Percentiles rank a stretch among this genome's conserved stretches.
These are phyloP conservation scores for Aspergillus intermedius DNA, from an alignment of 2,329 filamentous ascomycete species.

Conservation along the genomic window DNA sequence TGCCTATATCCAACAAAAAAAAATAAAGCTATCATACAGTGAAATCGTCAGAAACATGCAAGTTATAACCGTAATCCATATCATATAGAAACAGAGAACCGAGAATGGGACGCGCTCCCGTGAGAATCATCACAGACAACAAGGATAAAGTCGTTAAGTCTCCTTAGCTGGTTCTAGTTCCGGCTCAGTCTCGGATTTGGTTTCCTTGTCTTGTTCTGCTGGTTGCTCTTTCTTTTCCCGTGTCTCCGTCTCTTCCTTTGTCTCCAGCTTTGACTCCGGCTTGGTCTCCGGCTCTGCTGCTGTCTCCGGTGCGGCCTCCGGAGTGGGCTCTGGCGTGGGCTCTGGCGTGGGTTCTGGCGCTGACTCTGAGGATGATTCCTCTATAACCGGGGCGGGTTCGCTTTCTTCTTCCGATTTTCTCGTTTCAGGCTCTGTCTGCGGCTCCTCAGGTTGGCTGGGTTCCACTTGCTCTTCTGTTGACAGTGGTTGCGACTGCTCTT, in stretches of 20 bases:
- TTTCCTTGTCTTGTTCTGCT: conserved; percentile 1
- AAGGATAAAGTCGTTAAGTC: conserved; percentile 3
- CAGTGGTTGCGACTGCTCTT: neutral
- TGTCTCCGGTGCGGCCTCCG: conserved; percentile 4
- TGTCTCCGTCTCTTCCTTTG: conserved; percentile 2
- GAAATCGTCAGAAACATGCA: too few relatives aligned
- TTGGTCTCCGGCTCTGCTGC: conserved; percentile 3
- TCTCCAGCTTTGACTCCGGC: conserved; percentile 7
- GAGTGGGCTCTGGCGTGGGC: neutral
- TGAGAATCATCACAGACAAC: neutral
- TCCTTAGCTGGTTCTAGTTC: conserved; percentile 7
- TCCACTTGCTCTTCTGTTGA: conserved; percentile 4
- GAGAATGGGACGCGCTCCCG: too few relatives aligned
- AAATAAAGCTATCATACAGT: too few relatives aligned
- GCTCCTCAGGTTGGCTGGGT: conserved; percentile 2
- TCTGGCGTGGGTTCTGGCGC: neutral
- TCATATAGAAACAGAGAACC: too few relatives aligned
- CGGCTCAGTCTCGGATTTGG: neutral
- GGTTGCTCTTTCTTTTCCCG: neutral
- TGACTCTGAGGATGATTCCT: neutral
- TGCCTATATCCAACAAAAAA: too few relatives aligned
- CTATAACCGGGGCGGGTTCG: neutral
- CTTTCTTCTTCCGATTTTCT: neutral
- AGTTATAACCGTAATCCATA: too few relatives aligned
- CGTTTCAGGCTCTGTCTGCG: neutral